Base-by-base conservation (phyloP, 495 filamentous ascomycete genomes). In the Aeminium ludgeri region DNA sequence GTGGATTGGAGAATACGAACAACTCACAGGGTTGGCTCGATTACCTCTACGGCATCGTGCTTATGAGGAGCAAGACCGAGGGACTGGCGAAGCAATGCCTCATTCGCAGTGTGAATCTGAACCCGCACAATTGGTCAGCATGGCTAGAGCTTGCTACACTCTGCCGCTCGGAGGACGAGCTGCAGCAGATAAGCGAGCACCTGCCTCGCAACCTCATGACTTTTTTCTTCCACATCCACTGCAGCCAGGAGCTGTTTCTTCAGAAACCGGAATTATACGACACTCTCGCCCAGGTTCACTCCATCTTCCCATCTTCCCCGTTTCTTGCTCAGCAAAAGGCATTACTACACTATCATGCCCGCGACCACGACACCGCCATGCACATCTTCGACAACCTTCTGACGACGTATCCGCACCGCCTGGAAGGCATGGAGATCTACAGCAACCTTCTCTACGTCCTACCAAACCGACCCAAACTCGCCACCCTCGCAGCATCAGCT, bases 361-460 rank as follows among this genome's bases (percentile, higher is more conserved):
- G 89, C 59, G 86, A 96, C 47, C 81, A 89, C 39, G 74, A 92
- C 30, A 71, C 77, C 46, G 87, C 91, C 7, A 83, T 86, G 38
- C 64, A 77, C 11, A 77, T 86, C 40, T 99, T 99, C 55, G 80
- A 76, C 38, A 63, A 72, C n/a, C 67, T 99, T 7, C 61, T 95
- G 19, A 70, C 74, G 10, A 60, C 74, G 17, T 80, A 91, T 42
- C 91, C 91, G 0, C 80, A 93, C 51, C 76, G 91, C 8, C 68
- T 96, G 37, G 91, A 99, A 51, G 75, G 76, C 12, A 67, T 96
- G 4, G 91, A 96, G 50, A 79, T 91, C 52, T 99, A 93, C 59
- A 92, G 84, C 10, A 96, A 99, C 52, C 89, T 96, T 37, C 70
- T 99, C 25, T 96, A 91, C 53, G 89, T 99, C 20, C 80, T 96